Evolutionary conservation across 306 rosid species (phyloP).

Genomic region (Luffa aegyptiaca): DNA sequence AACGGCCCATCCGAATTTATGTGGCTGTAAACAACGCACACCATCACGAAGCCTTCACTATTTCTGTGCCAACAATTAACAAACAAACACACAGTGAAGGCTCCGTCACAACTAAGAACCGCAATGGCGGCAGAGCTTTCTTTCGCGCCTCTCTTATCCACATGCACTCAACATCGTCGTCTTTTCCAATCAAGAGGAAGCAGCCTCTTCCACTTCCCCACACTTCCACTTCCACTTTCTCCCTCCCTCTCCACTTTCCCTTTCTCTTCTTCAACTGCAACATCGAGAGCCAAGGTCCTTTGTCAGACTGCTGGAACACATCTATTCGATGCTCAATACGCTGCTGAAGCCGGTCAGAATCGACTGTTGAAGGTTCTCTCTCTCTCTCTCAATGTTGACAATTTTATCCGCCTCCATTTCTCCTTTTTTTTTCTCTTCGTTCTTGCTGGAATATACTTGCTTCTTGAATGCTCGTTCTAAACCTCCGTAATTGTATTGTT

Average conservation of each 20-base stretch:
- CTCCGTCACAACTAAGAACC: neutral
- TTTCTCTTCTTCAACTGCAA: constrained; percentile 7
- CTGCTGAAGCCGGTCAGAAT: constrained; percentile 46
- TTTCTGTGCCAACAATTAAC: neutral
- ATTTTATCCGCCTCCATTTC: neutral
- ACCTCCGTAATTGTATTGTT: neutral
- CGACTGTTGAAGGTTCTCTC: constrained; percentile 58
- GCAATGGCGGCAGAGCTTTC: constrained; percentile 58
- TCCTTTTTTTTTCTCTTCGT: neutral
- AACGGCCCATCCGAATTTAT: neutral
- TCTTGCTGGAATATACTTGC: neutral
- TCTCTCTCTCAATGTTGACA: neutral
- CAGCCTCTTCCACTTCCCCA: constrained; percentile 14
- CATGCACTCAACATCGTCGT: constrained; percentile 13
- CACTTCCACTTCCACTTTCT: constrained; percentile 1
- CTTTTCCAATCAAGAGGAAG: constrained; percentile 11
- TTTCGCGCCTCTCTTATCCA: constrained; percentile 60
- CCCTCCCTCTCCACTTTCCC: constrained; percentile 3
- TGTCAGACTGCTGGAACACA: constrained; percentile 33
- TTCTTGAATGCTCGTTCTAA: neutral
- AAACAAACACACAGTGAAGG: neutral
- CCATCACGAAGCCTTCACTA: neutral
- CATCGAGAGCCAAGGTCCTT: constrained; percentile 19
- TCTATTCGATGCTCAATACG: constrained; percentile 31
- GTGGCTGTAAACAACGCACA: neutral